A percentile compares a stretch with the other conserved stretches of the same genome.
These are phyloP conservation scores for Cryptomeria japonica DNA, from an alignment of 75 land plant genomes.

Conservation along the genomic window DNA sequence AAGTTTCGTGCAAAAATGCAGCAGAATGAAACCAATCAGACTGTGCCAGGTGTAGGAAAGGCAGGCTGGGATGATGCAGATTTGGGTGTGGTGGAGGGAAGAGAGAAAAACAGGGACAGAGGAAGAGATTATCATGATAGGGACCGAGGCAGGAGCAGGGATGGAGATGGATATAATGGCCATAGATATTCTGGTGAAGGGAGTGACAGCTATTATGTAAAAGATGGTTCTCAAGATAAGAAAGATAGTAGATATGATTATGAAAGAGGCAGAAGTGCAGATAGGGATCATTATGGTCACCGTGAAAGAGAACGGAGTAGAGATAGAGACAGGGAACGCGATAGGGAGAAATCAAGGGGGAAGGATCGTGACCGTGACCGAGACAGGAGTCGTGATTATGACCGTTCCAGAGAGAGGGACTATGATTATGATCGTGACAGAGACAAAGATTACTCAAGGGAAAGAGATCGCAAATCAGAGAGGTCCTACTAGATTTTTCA, in stretches of 20 bases:
- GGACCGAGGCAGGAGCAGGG: constrained; percentile 17
- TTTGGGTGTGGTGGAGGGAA: constrained; percentile 37
- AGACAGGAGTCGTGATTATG: constrained; percentile 21
- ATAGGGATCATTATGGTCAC: constrained; percentile 29
- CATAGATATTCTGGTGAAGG: constrained; percentile 17
- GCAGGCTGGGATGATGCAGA: constrained; percentile 97
- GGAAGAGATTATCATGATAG: constrained; percentile 39
- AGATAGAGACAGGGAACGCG: constrained; percentile 53
- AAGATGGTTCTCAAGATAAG: constrained; percentile 14
- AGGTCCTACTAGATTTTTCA: constrained; percentile 15
- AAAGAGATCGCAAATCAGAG: constrained; percentile 45
- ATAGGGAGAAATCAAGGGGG: constrained; percentile 36
- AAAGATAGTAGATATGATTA: constrained; percentile 11
- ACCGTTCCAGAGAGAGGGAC: constrained; percentile 29
- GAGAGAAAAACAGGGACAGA: constrained; percentile 61
- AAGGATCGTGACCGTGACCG: constrained; percentile 35
- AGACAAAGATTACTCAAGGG: constrained; percentile 53
- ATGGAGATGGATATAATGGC: constrained; percentile 23
- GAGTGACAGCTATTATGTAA: constrained; percentile 5
- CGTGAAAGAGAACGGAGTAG: constrained; percentile 51
- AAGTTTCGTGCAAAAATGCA: constrained; percentile 87
- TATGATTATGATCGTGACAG: constrained; percentile 48
- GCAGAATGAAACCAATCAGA: constrained; percentile 43
- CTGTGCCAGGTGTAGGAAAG: constrained; percentile 65
- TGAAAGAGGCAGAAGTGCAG: constrained; percentile 24